phyloP scores from a whole-genome alignment of 2,329 filamentous ascomycete genomes.

The Xylariaceae sp. region DNA sequence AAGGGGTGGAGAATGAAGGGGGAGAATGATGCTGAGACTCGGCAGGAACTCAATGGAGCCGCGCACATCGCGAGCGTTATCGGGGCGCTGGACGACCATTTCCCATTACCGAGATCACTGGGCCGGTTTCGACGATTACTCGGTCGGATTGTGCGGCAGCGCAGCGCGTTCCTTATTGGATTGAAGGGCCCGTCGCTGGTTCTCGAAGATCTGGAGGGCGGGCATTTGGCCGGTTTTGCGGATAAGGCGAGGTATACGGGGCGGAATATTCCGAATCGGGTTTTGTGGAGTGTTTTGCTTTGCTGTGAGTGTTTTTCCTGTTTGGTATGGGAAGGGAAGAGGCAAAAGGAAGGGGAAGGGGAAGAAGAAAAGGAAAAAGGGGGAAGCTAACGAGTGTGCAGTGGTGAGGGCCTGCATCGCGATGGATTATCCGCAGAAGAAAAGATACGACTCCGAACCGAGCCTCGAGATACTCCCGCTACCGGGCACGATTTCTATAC shows the following conservation, averaged over 20 bases:
- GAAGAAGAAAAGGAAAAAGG: neutral
- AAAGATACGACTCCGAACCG: neutral
- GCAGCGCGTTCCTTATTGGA: neutral
- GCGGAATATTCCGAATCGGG: slow-evolving; percentile 8
- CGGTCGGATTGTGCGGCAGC: neutral
- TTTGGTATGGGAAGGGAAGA: neutral
- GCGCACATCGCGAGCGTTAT: slow-evolving; percentile 14
- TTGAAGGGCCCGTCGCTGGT: slow-evolving; percentile 6
- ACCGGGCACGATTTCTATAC: neutral
- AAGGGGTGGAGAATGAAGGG: too few species aligned
- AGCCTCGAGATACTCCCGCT: slow-evolving; percentile 3
- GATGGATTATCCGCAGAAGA: slow-evolving; percentile 5
- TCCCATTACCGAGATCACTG: neutral
- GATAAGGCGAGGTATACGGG: fast-evolving
- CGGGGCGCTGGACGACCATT: neutral
- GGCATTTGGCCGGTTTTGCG: neutral
- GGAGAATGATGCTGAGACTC: too few species aligned
- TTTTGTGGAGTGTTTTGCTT: slow-evolving; percentile 19
- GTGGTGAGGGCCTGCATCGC: slow-evolving; percentile 14
- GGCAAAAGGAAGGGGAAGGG: neutral
- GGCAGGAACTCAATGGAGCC: slow-evolving; percentile 11
- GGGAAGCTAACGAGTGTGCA: neutral
- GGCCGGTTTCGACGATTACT: neutral
- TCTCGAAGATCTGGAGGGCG: slow-evolving; percentile 15
- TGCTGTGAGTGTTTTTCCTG: slow-evolving; percentile 16